Evolutionary conservation across 2,329 filamentous ascomycete species (phyloP).

Genomic region (Mycocentrospora acerina): DNA sequence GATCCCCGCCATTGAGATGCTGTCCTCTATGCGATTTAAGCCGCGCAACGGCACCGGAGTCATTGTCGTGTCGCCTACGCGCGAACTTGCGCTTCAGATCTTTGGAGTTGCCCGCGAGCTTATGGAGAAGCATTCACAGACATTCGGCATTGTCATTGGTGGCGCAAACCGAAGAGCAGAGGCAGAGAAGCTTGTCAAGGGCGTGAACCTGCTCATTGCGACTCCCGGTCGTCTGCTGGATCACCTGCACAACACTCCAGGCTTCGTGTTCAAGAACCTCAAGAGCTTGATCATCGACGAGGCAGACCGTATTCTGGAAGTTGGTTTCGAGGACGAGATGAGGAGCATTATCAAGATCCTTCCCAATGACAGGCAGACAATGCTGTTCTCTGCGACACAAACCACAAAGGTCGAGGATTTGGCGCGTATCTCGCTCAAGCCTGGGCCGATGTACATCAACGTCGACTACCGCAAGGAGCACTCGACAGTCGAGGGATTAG

Average conservation of each 20-base stretch:
- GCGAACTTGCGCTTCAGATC: slow-evolving; percentile 92
- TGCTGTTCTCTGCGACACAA: slow-evolving; percentile 98
- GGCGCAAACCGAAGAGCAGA: slow-evolving; percentile 89
- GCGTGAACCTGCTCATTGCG: slow-evolving; percentile 90
- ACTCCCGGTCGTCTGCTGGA: slow-evolving; percentile 91
- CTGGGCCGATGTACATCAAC: slow-evolving; percentile 94
- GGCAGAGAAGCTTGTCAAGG: slow-evolving; percentile 90
- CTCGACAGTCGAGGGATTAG: slow-evolving; percentile 88
- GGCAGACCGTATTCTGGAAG: slow-evolving; percentile 92
- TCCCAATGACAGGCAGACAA: slow-evolving; percentile 82
- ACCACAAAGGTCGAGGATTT: slow-evolving; percentile 98
- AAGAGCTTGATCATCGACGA: slow-evolving; percentile 94
- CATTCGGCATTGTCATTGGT: slow-evolving; percentile 93
- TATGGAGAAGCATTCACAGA: slow-evolving; percentile 91
- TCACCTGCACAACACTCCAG: slow-evolving; percentile 88
- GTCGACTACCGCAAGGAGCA: slow-evolving; percentile 88
- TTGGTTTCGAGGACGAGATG: slow-evolving; percentile 99
- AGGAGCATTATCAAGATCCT: slow-evolving; percentile 93
- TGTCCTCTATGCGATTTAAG: slow-evolving; percentile 88
- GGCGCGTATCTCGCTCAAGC: slow-evolving; percentile 86
- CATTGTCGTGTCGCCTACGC: slow-evolving; percentile 87
- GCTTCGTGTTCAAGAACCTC: slow-evolving; percentile 89
- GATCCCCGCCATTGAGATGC: slow-evolving; percentile 91
- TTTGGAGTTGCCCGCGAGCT: slow-evolving; percentile 93
- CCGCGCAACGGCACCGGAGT: slow-evolving; percentile 84